Conservation (phyloP, 371 early-diverging fungal species). For the Rhizopus delemar region DNA sequence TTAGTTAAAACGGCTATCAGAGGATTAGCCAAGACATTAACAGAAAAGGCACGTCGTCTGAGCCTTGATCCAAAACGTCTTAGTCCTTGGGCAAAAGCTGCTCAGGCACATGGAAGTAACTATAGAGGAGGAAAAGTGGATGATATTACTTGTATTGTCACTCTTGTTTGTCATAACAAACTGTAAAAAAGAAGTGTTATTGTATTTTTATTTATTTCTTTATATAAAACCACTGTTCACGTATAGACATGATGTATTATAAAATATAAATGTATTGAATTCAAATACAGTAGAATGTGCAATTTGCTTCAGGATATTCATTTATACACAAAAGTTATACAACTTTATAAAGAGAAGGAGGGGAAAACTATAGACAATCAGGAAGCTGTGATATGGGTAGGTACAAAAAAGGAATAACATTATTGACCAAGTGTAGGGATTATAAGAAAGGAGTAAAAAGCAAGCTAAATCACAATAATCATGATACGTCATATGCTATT, state of each 20-base stretch:
- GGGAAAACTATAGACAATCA: too few relatives aligned
- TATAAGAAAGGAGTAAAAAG: too few relatives aligned
- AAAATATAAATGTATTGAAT: too few relatives aligned
- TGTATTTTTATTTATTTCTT: background rate
- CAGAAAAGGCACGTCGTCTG: constrained; percentile 58
- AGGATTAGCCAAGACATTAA: constrained; percentile 53
- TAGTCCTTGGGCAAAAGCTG: constrained; percentile 53
- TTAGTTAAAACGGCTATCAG: constrained; percentile 53
- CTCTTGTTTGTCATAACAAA: constrained; percentile 37
- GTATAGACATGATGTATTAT: background rate
- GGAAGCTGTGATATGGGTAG: too few relatives aligned
- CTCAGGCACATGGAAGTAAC: constrained; percentile 49
- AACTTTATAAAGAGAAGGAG: too few relatives aligned
- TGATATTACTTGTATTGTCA: constrained; percentile 55
- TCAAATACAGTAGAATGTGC: too few relatives aligned
- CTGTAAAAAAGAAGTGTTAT: background rate
- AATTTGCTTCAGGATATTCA: too few relatives aligned
- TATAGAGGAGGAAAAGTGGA: constrained; percentile 54
- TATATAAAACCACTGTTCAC: constrained; percentile 5
- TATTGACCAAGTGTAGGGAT: too few relatives aligned
- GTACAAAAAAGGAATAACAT: too few relatives aligned
- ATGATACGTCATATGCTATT: too few relatives aligned
- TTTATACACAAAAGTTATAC: too few relatives aligned
- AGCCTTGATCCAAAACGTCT: constrained; percentile 58
- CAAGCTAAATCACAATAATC: too few relatives aligned